Conservation (phyloP, 169 alveolate species). For the Eimeria necatrix region DNA sequence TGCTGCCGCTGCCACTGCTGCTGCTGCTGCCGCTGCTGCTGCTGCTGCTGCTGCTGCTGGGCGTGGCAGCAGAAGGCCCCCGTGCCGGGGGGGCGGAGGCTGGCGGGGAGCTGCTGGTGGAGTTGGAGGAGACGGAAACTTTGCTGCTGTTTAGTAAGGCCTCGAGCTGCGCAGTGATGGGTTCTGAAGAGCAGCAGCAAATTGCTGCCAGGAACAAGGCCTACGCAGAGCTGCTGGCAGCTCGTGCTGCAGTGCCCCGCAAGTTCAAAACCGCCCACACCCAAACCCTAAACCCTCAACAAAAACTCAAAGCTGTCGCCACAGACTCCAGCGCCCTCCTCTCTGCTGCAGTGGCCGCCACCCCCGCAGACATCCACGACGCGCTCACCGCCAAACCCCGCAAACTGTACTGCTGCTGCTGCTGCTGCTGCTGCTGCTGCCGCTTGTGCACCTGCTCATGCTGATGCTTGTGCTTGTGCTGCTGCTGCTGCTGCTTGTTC, state of each 20-base stretch:
- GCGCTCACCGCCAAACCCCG: conserved; percentile 23
- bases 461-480: not conserved
- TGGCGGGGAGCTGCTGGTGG: not conserved
- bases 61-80: not conserved
- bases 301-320: not conserved
- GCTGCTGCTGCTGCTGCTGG: not conserved
- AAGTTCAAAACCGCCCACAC: not conserved
- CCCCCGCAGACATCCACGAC: conserved; percentile 1
- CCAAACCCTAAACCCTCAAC: conserved; percentile 50
- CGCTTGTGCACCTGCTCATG: too few relatives aligned
- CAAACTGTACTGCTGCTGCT: not conserved
- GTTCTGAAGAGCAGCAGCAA: not conserved
- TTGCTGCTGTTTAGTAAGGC: not conserved
- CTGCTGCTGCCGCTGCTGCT: not conserved
- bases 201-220: not conserved
- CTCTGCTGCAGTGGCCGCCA: not conserved
- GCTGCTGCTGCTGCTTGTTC: too few relatives aligned
- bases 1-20: not conserved
- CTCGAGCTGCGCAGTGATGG: not conserved
- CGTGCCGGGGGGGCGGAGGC: not conserved
- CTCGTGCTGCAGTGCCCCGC: not conserved
- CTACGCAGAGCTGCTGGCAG: not conserved
- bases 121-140: conserved; percentile 10
- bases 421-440: not conserved
- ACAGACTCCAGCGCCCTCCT: not conserved